Evolutionary conservation across 345 rosid genomes (phyloP).

Genomic region (Turnera subulata): DNA sequence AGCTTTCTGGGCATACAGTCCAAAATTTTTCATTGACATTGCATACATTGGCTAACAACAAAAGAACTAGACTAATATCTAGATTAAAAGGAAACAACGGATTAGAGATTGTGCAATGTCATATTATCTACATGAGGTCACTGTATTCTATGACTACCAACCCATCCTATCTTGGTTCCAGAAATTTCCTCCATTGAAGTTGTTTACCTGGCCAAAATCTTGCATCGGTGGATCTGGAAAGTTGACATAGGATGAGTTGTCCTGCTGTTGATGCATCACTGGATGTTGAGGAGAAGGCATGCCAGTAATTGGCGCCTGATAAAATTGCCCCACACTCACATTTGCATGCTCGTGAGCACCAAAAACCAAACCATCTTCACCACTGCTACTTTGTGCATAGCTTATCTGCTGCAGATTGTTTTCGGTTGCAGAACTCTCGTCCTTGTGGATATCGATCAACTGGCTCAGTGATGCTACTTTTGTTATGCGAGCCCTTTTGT

Average conservation of each 20-base stretch:
- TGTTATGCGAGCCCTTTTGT: too few relatives aligned
- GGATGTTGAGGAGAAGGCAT: not conserved
- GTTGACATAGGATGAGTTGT: not conserved
- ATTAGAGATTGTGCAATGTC: too few relatives aligned
- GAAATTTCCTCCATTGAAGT: not conserved
- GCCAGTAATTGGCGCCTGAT: slow-evolving; percentile 2
- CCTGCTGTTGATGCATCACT: slow-evolving; percentile 3
- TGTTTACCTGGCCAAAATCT: not conserved
- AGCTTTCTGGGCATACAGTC: too few relatives aligned
- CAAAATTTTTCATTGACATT: too few relatives aligned
- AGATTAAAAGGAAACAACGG: too few relatives aligned
- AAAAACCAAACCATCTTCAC: not conserved
- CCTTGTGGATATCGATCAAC: too few relatives aligned
- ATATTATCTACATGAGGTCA: too few relatives aligned
- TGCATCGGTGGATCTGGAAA: not conserved
- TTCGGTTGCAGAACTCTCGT: not conserved
- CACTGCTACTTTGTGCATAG: too few relatives aligned
- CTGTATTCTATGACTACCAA: too few relatives aligned
- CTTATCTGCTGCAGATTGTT: not conserved
- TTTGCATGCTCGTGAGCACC: slow-evolving; percentile 1
- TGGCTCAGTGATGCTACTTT: too few relatives aligned
- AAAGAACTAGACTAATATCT: too few relatives aligned
- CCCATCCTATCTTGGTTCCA: not conserved
- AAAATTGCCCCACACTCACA: not conserved
- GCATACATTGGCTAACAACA: too few relatives aligned